Evolutionary conservation across 2,329 filamentous ascomycete species (phyloP), one percentile per base, ranked within the genome.

Genomic region (Pyrenophora teres): DNA sequence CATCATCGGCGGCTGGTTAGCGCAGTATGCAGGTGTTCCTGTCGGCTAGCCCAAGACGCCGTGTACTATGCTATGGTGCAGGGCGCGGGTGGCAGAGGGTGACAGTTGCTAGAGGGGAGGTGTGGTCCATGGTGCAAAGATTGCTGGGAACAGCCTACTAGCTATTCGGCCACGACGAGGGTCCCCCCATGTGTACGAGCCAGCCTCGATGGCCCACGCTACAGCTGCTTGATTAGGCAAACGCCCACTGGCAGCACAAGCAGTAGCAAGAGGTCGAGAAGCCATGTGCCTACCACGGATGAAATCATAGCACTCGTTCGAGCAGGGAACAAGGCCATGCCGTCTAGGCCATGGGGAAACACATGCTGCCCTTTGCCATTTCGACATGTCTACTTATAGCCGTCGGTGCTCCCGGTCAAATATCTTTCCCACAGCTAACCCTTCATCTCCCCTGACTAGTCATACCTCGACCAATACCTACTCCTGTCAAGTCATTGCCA

Each of bases 101-200:
- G 16, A 37, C 35, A 23, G 39, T 31, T 40, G n/a, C 15, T 40
- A 2, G 23, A 19, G n/a, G 10, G 18, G 18, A 38, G 35, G 25
- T 12, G 27, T 30, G 27, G 41, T 39, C 42, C 46, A 38, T 5
- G 4, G 36, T 21, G 12, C 21, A 21, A 39, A 33, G 38, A 30
- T 21, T 37, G 42, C 33, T 46, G 46, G 36, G 19, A n/a, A 48
- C 47, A 50, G 40, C 51, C 36, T 44, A 46, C 44, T 48, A 40
- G 36, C 39, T 49, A n/a, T 35, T 62, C 54, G 58, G 46, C 60
- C 56, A 61, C 54, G 47, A 57, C 43, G 54, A 61, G 58, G 54
- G 45, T 50, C 52, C 58, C 60, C 62, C 57, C 56, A 58, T 46
- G 59, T 58, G 60, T n/a, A n/a, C 47, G 42, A 51, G 53, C 51